Conservation (phyloP, 768 basidiomycete species). For the Tremella mesenterica region DNA sequence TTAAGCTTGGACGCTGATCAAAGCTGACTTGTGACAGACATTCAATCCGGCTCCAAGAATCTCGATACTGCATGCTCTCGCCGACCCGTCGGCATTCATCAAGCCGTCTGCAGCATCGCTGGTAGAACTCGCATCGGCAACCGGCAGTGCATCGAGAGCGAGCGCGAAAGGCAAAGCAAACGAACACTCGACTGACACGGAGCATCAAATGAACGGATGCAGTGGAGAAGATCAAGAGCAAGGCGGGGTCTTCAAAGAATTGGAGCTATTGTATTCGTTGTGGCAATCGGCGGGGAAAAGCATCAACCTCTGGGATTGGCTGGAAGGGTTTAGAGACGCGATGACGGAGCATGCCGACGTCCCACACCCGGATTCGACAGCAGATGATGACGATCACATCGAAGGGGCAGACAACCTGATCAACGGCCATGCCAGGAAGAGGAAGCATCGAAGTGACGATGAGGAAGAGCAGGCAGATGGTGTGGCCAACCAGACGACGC, state of each 20-base stretch:
- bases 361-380: background rate
- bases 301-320: conserved; percentile 40
- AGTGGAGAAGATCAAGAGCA: too few relatives aligned
- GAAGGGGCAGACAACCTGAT: background rate
- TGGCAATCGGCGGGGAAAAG: conserved; percentile 27
- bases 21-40: conserved; percentile 11
- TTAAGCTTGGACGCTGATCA: background rate
- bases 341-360: conserved; percentile 6
- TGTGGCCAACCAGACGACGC: background rate
- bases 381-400: background rate
- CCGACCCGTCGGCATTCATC: conserved; percentile 3
- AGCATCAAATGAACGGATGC: too few relatives aligned
- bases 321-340: conserved; percentile 24
- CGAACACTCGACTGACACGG: too few relatives aligned
- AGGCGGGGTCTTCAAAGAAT: conserved; percentile 23
- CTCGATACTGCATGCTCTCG: conserved; percentile 28
- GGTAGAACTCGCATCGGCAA: too few relatives aligned
- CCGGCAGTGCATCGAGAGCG: too few relatives aligned
- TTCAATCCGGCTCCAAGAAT: conserved; percentile 30
- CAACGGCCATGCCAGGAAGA: background rate
- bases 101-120: too few relatives aligned
- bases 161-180: too few relatives aligned
- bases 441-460: background rate
- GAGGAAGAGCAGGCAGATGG: conserved; percentile 1
- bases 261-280: conserved; percentile 26